Percentiles rank a stretch among this genome's conserved stretches.
phyloP scores from a whole-genome alignment of 2,329 filamentous ascomycete genomes.

The Exophiala alcalophila region DNA sequence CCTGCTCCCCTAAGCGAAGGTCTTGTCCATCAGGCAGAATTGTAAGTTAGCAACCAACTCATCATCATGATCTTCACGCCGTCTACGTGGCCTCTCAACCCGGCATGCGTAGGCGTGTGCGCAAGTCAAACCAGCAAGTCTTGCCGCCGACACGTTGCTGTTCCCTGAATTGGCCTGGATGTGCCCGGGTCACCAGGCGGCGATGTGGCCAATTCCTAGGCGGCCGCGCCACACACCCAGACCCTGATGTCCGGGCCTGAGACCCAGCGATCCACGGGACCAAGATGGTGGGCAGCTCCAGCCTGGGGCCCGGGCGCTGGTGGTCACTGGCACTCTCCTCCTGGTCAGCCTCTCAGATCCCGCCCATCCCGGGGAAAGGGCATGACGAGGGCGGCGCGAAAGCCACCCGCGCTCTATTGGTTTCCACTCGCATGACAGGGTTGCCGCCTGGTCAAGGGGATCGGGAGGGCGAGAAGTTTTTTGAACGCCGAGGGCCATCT shows the following conservation, averaged over 20 bases:
- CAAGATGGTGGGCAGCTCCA: no score
- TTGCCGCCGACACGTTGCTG: background rate
- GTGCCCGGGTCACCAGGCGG: conserved; percentile 2
- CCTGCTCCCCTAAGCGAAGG: background rate
- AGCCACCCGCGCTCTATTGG: conserved; percentile 16
- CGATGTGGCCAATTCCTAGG: conserved; percentile 4
- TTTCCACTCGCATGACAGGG: conserved; percentile 8
- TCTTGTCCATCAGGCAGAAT: background rate
- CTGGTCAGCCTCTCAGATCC: no score
- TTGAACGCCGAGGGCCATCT: no score
- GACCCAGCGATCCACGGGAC: no score
- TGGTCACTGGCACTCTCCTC: no score
- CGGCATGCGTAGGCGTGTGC: background rate
- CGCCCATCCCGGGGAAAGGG: conserved; percentile 16
- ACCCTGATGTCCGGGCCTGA: conserved; percentile 11
- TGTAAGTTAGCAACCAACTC: background rate
- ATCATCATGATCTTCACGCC: conserved; percentile 6
- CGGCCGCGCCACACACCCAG: conserved; percentile 7
- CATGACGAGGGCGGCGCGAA: conserved; percentile 16
- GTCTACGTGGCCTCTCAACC: conserved; percentile 14
- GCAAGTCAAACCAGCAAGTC: background rate
- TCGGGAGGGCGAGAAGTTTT: background rate
- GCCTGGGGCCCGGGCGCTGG: no score
- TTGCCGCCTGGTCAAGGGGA: no score
- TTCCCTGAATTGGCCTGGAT: conserved; percentile 5